A percentile compares a stretch with the other conserved stretches of the same genome.
phyloP scores from a whole-genome alignment of 306 rosid species.

The Arachis stenosperma region DNA sequence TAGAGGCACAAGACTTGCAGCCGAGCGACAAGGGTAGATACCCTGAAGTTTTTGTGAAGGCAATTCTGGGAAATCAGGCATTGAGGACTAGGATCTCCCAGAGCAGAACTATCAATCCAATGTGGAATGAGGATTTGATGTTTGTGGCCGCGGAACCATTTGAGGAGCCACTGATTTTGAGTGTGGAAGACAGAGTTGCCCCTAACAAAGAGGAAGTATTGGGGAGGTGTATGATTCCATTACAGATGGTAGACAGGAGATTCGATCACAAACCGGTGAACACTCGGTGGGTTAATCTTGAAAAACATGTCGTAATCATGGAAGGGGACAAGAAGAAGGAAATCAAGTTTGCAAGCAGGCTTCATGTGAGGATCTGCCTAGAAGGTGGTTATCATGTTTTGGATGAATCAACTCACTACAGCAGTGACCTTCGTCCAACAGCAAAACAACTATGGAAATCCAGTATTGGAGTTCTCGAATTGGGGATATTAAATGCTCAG shows the following conservation, averaged over 20 bases:
- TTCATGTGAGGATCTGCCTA: constrained; percentile 87
- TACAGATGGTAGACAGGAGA: constrained; percentile 66
- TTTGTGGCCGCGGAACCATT: constrained; percentile 92
- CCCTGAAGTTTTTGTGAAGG: constrained; percentile 90
- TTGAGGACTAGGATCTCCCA: constrained; percentile 77
- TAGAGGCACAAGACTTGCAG: constrained; percentile 94
- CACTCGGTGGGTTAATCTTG: constrained; percentile 79
- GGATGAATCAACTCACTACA: constrained; percentile 95
- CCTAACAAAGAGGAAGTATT: constrained; percentile 84
- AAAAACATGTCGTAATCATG: constrained; percentile 58
- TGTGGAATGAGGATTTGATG: constrained; percentile 99
- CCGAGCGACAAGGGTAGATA: constrained; percentile 79
- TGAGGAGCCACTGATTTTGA: constrained; percentile 83
- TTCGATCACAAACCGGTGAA: constrained; percentile 84
- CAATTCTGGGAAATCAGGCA: constrained; percentile 73
- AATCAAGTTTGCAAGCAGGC: constrained; percentile 83
- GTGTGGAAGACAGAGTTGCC: constrained; percentile 90
- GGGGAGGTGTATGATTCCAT: constrained; percentile 69
- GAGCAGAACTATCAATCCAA: constrained; percentile 78
- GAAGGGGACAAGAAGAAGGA: constrained; percentile 98
- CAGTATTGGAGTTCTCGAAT: constrained; percentile 84
- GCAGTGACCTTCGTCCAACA: constrained; percentile 98
- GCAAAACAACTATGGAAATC: constrained; percentile 87
- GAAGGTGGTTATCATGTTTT: constrained; percentile 97
- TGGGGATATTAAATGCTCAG: constrained; percentile 89